Evolutionary conservation across 2,329 filamentous ascomycete species (phyloP).

Genomic region (Xylariales sp.): DNA sequence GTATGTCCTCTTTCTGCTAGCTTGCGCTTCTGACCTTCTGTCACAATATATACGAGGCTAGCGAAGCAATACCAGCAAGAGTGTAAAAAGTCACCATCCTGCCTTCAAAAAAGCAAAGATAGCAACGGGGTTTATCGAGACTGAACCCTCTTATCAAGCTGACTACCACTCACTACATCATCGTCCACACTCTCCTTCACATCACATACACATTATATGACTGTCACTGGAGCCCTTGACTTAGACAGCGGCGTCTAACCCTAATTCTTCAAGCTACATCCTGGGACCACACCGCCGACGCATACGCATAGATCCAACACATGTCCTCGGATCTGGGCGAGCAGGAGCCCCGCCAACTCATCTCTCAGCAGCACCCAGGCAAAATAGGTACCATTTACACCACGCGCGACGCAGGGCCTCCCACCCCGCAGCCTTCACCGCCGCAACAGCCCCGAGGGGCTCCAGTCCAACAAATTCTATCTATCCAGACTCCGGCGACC

Average conservation of each 20-base stretch:
- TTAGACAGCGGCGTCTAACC: neutral
- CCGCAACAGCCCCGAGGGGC: conserved; percentile 50
- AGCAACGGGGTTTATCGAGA: too few relatives aligned
- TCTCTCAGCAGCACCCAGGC: conserved; percentile 19
- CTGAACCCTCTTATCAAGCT: conserved; percentile 24
- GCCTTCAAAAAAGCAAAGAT: too few relatives aligned
- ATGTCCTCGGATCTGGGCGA: conserved; percentile 30
- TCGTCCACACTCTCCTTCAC: conserved; percentile 19
- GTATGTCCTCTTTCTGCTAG: conserved; percentile 29
- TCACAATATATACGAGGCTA: conserved; percentile 28
- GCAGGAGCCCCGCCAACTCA: conserved; percentile 22
- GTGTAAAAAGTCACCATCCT: too few relatives aligned
- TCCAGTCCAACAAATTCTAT: conserved; percentile 51
- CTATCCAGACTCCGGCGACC: conserved; percentile 60
- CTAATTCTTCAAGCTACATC: neutral
- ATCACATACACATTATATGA: neutral
- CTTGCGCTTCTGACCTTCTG: conserved; percentile 25
- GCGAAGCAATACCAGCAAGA: conserved; percentile 28
- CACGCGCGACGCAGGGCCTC: conserved; percentile 23
- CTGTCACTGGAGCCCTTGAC: neutral
- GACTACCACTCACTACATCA: conserved; percentile 14
- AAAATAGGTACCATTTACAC: conserved; percentile 24
- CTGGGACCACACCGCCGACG: neutral
- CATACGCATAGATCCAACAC: conserved; percentile 24
- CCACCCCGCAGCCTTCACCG: conserved; percentile 24